A percentile compares a stretch with the other conserved stretches of the same genome.
Conservation (phyloP, 1,139 yeast genomes). For the Hanseniaspora sp. region DNA sequence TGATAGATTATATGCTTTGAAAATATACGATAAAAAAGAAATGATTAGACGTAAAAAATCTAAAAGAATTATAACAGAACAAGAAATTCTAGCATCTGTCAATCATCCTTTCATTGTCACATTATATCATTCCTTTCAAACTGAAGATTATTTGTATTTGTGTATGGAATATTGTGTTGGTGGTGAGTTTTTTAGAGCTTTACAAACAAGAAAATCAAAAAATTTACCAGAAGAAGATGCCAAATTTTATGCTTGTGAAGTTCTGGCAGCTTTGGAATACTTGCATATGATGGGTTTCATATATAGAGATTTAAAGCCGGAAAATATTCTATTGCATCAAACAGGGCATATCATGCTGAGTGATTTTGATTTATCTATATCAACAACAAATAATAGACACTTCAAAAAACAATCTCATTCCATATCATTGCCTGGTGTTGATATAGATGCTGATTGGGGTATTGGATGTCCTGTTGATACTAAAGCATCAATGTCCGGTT, state of each 20-base stretch:
- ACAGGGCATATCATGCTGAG: constrained; percentile 96
- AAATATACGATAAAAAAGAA: constrained; percentile 77
- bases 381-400: constrained; percentile 52
- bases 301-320: constrained; percentile 90
- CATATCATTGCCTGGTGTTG: constrained; percentile 11
- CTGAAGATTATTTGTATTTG: constrained; percentile 80
- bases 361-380: constrained; percentile 91
- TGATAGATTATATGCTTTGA: constrained; percentile 79
- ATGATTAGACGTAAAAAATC: constrained; percentile 93
- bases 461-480: constrained; percentile 47
- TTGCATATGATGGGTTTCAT: constrained; percentile 93
- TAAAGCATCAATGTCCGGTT: constrained; percentile 88
- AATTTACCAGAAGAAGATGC: constrained; percentile 85
- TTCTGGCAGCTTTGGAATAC: constrained; percentile 91
- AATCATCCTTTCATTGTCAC: constrained; percentile 97
- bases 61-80: constrained; percentile 90
- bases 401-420: constrained; percentile 25
- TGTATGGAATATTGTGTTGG: constrained; percentile 99
- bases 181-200: constrained; percentile 93
- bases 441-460: constrained; percentile 18
- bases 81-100: constrained; percentile 86
- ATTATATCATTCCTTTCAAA: constrained; percentile 88
- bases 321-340: constrained; percentile 81
- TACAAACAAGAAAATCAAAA: constrained; percentile 81
- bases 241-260: constrained; percentile 90